Base-by-base conservation (phyloP, 257 asterid genomes). In the Salvia miltiorrhiza region DNA sequence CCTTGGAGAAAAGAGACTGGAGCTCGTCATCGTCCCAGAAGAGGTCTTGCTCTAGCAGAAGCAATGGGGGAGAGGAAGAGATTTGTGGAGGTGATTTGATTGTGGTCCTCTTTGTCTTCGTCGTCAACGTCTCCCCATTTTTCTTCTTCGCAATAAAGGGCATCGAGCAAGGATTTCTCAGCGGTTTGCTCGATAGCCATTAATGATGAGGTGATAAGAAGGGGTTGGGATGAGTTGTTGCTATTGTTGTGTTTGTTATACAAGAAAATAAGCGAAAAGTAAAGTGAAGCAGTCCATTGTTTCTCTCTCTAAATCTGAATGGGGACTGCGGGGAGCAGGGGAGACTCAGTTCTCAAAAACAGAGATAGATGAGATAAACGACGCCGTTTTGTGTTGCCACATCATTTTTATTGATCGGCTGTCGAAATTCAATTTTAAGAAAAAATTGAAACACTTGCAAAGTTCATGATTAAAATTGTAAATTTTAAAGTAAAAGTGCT, bases 21-120 rank as follows among this genome's bases (percentile, higher is more conserved):
- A 93, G 90, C 10, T 88, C 96, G 48, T 88, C 95, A 17, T 87
- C 96, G 19, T 87, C 96, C 89, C 89, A 79, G 55, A 81, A 77
- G 72, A 85, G 67, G 33, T 88, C 96, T 48, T 82, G 96, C 70
- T 87, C 91, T 62, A 77, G 21, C 21, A 83, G 72, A 14, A 82
- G 73, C 67, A 74, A 64, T 16, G 86, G 84, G 40, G 49, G 44
- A 49, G 71, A 65, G 48, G 65, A 62, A 2, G 0, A 2, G 16
- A 5, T 9, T 2, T 3, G 49, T 1, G 0, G 30, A n/a, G n/a
- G n/a, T 20, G 71, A 61, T 59, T 16, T 60, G 70, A 7, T 73
- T 61, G n/a, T n/a, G n/a, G n/a, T n/a, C n/a, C n/a, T n/a, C n/a
- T n/a, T n/a, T n/a, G n/a, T n/a, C n/a, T 13, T 72, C 58, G 1